These are phyloP conservation scores for Furculomyces boomerangus DNA, from an alignment of 371 early-diverging fungal species.

Conservation along the genomic window DNA sequence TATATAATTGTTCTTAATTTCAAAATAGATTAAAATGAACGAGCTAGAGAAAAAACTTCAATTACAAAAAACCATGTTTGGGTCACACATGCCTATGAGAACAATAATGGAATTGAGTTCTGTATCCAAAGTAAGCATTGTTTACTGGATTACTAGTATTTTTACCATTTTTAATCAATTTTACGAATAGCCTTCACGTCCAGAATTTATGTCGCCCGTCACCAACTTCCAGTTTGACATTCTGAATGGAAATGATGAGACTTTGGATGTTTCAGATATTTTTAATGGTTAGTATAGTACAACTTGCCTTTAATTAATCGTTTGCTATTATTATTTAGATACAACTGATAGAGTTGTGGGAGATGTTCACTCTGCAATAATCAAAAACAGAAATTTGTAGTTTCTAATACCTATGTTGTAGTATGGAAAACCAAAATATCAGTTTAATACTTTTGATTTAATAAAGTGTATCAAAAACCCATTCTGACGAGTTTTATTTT, in stretches of 20 bases:
- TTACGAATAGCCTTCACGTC: slow-evolving; percentile 18
- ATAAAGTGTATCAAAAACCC: too few species aligned
- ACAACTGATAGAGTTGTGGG: too few species aligned
- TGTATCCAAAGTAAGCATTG: slow-evolving; percentile 1
- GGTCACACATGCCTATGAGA: slow-evolving; percentile 76
- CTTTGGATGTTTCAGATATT: slow-evolving; percentile 79
- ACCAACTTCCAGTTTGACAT: slow-evolving; percentile 72
- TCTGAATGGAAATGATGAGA: slow-evolving; percentile 65
- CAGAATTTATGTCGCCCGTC: slow-evolving; percentile 33
- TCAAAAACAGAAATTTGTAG: too few species aligned
- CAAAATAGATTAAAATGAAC: background rate
- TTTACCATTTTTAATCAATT: background rate
- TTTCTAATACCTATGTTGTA: too few species aligned
- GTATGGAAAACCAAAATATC: too few species aligned
- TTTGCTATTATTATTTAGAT: too few species aligned
- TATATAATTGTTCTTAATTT: too few species aligned
- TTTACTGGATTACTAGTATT: background rate
- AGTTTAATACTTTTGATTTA: too few species aligned
- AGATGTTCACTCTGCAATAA: too few species aligned
- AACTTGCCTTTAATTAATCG: too few species aligned
- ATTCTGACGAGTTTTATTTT: too few species aligned
- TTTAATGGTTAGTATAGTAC: background rate
- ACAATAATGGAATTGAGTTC: slow-evolving; percentile 65
- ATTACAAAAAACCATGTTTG: slow-evolving; percentile 26
- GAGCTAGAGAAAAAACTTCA: background rate